Evolutionary conservation across 768 basidiomycete genomes (phyloP).

Genomic region (Sarcodon aspratus): DNA sequence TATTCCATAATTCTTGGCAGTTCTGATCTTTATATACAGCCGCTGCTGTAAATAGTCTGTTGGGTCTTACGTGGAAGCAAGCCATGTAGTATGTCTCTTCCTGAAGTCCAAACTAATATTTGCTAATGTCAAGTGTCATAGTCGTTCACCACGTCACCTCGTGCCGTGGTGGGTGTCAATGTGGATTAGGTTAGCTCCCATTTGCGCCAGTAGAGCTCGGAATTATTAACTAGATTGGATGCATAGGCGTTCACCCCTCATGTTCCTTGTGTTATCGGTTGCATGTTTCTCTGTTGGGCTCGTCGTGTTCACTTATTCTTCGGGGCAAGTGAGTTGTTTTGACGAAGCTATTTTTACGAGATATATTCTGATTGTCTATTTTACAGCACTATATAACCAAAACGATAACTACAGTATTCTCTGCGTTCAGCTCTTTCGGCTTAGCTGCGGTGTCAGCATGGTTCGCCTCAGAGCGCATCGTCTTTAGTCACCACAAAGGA

Average conservation of each 20-base stretch:
- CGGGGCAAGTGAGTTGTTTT: slow-evolving; percentile 37
- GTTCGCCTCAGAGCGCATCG: slow-evolving; percentile 64
- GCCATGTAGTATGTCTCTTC: slow-evolving; percentile 60
- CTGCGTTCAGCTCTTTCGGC: slow-evolving; percentile 62
- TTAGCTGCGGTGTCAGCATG: slow-evolving; percentile 60
- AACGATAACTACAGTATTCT: slow-evolving; percentile 67
- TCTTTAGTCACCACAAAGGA: slow-evolving; percentile 50
- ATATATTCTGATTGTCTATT: background rate
- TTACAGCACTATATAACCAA: slow-evolving; percentile 47
- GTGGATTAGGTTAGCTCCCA: slow-evolving; percentile 50
- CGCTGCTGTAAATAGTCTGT: slow-evolving; percentile 66
- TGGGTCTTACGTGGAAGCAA: slow-evolving; percentile 72
- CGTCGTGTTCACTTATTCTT: slow-evolving; percentile 68
- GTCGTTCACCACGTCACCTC: slow-evolving; percentile 64
- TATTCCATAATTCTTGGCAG: background rate
- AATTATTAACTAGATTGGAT: background rate
- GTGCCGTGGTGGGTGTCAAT: slow-evolving; percentile 80
- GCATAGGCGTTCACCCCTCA: slow-evolving; percentile 49
- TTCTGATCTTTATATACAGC: background rate
- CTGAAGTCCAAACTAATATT: background rate
- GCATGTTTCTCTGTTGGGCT: slow-evolving; percentile 75
- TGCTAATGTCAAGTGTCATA: slow-evolving; percentile 17
- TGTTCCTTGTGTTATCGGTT: slow-evolving; percentile 76
- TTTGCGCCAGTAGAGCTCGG: background rate
- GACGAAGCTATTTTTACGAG: slow-evolving; percentile 5